phyloP scores from a whole-genome alignment of 31 red algal species.

The Odonthalia washingtoniensis region DNA sequence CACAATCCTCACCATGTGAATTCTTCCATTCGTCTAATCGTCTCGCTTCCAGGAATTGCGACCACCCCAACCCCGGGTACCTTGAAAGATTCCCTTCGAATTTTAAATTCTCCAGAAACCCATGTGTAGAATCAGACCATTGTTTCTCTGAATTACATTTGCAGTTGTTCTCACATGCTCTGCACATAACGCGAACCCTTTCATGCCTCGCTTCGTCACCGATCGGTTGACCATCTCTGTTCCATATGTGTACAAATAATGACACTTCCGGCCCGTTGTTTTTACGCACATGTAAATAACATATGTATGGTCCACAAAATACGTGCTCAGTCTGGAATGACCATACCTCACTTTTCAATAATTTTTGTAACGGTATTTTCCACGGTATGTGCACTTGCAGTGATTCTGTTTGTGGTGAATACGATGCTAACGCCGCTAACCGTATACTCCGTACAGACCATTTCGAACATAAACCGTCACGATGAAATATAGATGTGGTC shows the following conservation, averaged over 20 bases:
- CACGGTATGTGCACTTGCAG: constrained; percentile 73
- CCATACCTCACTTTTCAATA: constrained; percentile 52
- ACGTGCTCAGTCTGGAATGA: constrained; percentile 78
- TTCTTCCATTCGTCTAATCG: constrained; percentile 67
- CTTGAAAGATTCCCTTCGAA: constrained; percentile 70
- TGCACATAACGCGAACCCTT: constrained; percentile 62
- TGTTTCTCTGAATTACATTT: constrained; percentile 58
- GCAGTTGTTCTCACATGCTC: constrained; percentile 67
- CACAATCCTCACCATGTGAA: constrained; percentile 62
- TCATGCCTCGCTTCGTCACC: constrained; percentile 70
- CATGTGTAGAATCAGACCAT: constrained; percentile 62
- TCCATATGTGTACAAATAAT: constrained; percentile 77
- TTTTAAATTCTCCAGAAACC: constrained; percentile 69
- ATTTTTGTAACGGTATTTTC: constrained; percentile 74
- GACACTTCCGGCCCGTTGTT: constrained; percentile 61
- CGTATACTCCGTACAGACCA: constrained; percentile 57
- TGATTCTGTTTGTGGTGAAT: constrained; percentile 57
- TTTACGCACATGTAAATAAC: constrained; percentile 74
- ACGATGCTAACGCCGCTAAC: constrained; percentile 54
- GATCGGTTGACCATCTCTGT: constrained; percentile 58
- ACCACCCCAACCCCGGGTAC: constrained; percentile 73
- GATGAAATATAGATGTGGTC: constrained; percentile 27
- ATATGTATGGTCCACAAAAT: constrained; percentile 66
- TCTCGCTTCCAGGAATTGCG: constrained; percentile 66
- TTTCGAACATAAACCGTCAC: constrained; percentile 29